phyloP scores from a whole-genome alignment of 371 early-diverging fungal species.

The Mucor racemosus region DNA sequence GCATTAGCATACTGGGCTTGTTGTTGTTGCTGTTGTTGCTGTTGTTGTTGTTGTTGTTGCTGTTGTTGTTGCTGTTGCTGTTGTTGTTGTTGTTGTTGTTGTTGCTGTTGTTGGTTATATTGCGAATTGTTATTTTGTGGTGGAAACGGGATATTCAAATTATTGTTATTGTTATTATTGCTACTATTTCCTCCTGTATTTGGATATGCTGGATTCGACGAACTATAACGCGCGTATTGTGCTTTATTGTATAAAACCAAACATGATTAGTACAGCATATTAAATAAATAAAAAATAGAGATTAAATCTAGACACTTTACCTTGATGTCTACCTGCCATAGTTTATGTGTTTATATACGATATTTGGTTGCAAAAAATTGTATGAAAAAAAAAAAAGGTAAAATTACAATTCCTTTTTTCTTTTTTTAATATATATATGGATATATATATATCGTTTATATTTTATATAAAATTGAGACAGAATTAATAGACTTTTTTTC shows the following conservation, averaged over 20 bases:
- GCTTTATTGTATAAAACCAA: slow-evolving; percentile 18
- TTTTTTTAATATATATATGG: neutral
- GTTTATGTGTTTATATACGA: neutral
- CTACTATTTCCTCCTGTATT: slow-evolving; percentile 22
- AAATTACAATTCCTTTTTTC: neutral
- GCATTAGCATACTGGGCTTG: slow-evolving; percentile 28
- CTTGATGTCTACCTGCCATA: slow-evolving; percentile 39
- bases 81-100: slow-evolving; percentile 8
- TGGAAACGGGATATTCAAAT: slow-evolving; percentile 45
- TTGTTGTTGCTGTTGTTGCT: slow-evolving; percentile 1
- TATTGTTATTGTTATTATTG: slow-evolving; percentile 24
- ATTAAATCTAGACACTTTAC: slow-evolving; percentile 15
- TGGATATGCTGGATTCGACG: slow-evolving; percentile 36
- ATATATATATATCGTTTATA: neutral
- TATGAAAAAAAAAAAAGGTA: neutral
- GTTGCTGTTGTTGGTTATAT: slow-evolving; percentile 27
- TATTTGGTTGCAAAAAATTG: neutral
- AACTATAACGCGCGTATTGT: slow-evolving; percentile 52
- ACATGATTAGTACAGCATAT: too few relatives aligned
- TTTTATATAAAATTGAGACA: neutral
- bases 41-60: slow-evolving; percentile 21
- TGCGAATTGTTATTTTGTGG: slow-evolving; percentile 22
- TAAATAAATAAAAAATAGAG: neutral
- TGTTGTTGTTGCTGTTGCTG: slow-evolving; percentile 7
- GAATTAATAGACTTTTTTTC: neutral